A percentile compares a stretch with the other conserved stretches of the same genome.
phyloP scores from a whole-genome alignment of 352 stramenopile genomes.

The Phytophthora sp. region DNA sequence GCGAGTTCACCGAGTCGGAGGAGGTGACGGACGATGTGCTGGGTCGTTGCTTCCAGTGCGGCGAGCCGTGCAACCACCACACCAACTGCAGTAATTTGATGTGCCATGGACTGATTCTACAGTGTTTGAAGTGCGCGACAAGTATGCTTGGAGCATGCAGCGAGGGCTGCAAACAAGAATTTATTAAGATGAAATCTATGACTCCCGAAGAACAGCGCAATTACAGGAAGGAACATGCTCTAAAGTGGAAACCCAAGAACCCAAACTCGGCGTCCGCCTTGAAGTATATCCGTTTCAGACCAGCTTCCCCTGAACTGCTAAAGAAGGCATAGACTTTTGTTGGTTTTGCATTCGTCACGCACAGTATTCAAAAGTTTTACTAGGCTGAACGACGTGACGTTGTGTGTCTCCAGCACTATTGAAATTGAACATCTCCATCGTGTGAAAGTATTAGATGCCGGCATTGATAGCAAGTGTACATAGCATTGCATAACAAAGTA shows the following conservation, averaged over 20 bases:
- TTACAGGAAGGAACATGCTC: constrained; percentile 65
- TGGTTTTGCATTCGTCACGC: not conserved
- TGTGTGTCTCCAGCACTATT: too few species aligned
- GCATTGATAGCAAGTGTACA: too few species aligned
- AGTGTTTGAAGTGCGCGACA: constrained; percentile 49
- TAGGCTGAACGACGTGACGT: too few species aligned
- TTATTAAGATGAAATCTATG: constrained; percentile 65
- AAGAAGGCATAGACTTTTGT: constrained; percentile 9
- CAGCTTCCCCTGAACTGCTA: constrained; percentile 33
- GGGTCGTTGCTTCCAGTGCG: constrained; percentile 66
- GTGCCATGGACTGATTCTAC: constrained; percentile 64
- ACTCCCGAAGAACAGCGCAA: constrained; percentile 46
- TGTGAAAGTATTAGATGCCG: too few species aligned
- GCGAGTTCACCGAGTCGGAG: constrained; percentile 39
- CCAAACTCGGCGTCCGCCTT: constrained; percentile 48
- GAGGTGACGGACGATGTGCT: constrained; percentile 69
- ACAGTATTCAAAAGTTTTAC: not conserved
- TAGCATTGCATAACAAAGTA: not conserved
- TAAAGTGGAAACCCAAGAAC: constrained; percentile 60
- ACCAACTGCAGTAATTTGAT: constrained; percentile 67
- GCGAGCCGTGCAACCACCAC: constrained; percentile 53
- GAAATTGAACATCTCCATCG: too few species aligned
- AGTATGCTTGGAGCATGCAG: constrained; percentile 53
- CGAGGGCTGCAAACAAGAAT: constrained; percentile 56
- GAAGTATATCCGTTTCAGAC: constrained; percentile 64